Evolutionary conservation across 1,284 basidiomycete genomes (phyloP), one percentile per base, ranked within the genome.

Genomic region (Fereydounia khargensis): DNA sequence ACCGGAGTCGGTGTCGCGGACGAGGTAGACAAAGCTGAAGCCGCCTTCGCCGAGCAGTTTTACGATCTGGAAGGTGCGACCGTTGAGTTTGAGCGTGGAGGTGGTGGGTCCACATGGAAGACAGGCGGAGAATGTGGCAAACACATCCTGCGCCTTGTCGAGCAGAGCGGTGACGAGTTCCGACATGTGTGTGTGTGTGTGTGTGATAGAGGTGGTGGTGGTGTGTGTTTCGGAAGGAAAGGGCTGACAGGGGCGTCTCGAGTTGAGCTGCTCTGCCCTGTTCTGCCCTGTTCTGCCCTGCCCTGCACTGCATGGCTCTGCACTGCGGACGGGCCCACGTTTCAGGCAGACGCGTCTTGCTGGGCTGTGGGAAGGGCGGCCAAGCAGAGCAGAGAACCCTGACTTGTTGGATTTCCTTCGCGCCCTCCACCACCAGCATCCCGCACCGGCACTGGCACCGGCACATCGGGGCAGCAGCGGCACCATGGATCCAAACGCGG

Each of bases 1-100:
- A 4, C 70, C 71, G 14, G 64, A 68, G 9, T 55, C 52, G 19
- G 54, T 45, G 46, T 76, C 74, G 23, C 62, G 65, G 30, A 73
- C 70, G 9, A 75, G 58, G 37, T 75, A 75, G 25, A 75, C 73
- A 11, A 72, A 72, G 35, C 68, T 67, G 35, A 75, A 72, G 18
- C 73, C 73, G 13, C 73, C 73, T 46, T 75, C 73, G 46, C 73
- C 73, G 18, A 75, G 62, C 14, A 75, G 47, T 24, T 64, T 65
- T 34, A 70, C 46, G 22, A 75, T 60, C 44, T 72, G 51, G 35
- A 72, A 64, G 35, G 50, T 56, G 35, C 60, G 58, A 4, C 71
- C 70, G 40, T 73, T 72, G 33, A 74, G 55, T 39, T 66, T 61
- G 43, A 75, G 56, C 3, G 47, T 35, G 2, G 65, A 52, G 3